phyloP scores from a whole-genome alignment of 2,329 filamentous ascomycete genomes.

The Sarocladium brachiariae region DNA sequence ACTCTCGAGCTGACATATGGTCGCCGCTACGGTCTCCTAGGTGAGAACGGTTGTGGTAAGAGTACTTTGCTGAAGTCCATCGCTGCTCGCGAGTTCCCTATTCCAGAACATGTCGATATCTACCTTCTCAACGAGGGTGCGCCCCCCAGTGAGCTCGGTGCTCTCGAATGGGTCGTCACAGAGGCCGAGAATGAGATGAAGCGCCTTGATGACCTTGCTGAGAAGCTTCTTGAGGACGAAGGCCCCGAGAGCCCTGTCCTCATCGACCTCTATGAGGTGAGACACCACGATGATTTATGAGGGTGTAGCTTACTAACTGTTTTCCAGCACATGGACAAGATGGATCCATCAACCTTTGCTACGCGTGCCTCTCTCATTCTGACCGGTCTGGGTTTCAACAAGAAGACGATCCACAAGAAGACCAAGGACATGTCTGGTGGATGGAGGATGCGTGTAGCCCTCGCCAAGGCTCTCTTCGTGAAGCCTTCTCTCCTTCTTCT shows the following conservation, averaged over 20 bases:
- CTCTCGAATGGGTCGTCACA: constrained; percentile 92
- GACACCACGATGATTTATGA: too few relatives aligned
- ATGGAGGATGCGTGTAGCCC: constrained; percentile 98
- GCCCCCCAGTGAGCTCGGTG: constrained; percentile 78
- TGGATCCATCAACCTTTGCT: constrained; percentile 92
- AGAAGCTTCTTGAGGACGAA: constrained; percentile 84
- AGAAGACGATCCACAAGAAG: constrained; percentile 95
- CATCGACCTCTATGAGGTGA: constrained; percentile 91
- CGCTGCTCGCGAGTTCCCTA: constrained; percentile 85
- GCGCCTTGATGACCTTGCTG: constrained; percentile 78
- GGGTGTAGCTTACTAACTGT: constrained; percentile 10
- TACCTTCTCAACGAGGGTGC: constrained; percentile 98
- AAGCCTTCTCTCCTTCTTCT: constrained; percentile 93
- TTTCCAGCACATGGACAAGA: not conserved
- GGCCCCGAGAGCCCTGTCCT: constrained; percentile 86
- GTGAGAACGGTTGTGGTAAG: constrained; percentile 99
- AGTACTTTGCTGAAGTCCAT: constrained; percentile 96
- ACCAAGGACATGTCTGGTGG: constrained; percentile 99
- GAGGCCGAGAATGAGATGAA: constrained; percentile 93
- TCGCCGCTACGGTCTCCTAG: constrained; percentile 87
- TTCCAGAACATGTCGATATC: constrained; percentile 95
- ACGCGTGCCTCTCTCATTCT: constrained; percentile 94
- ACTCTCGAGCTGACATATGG: constrained; percentile 90
- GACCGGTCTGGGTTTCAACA: constrained; percentile 99
- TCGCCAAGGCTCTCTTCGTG: constrained; percentile 96